Percentiles rank a stretch among this genome's conserved stretches.
Evolutionary conservation across 2,329 filamentous ascomycete species (phyloP).

Genomic region (Diaporthe destruens): DNA sequence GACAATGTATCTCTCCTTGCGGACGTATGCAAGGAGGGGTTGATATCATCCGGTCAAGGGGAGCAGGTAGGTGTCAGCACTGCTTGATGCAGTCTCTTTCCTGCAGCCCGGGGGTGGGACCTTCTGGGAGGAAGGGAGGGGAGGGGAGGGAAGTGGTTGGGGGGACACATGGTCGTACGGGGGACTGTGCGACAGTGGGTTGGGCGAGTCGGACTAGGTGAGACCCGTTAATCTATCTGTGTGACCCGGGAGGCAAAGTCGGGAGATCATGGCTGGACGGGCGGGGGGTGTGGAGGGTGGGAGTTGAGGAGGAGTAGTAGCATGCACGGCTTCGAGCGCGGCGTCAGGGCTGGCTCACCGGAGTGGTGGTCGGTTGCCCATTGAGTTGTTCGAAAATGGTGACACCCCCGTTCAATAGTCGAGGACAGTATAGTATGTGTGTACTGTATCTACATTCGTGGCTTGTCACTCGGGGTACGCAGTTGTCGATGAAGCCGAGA

Average conservation of each 20-base stretch:
- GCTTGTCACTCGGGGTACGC: neutral
- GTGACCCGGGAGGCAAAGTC: conserved; percentile 26
- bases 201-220: conserved; percentile 38
- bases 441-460: conserved; percentile 20
- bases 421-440: conserved; percentile 31
- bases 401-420: neutral
- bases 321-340: conserved; percentile 11
- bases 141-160: neutral
- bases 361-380: neutral
- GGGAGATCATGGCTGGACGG: conserved; percentile 24
- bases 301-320: neutral
- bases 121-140: too few relatives aligned
- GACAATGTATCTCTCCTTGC: conserved; percentile 8
- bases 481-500: neutral
- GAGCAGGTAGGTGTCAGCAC: neutral
- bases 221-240: conserved; percentile 39
- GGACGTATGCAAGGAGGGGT: conserved; percentile 36
- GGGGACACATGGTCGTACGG: conserved; percentile 13
- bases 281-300: neutral
- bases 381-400: neutral
- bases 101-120: neutral
- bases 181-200: conserved; percentile 34
- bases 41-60: conserved; percentile 15
- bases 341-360: neutral
- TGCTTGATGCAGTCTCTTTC: neutral